Percentiles rank a stretch among this genome's conserved stretches.
Conservation (phyloP, 306 rosid species). For the Luffa aegyptiaca region DNA sequence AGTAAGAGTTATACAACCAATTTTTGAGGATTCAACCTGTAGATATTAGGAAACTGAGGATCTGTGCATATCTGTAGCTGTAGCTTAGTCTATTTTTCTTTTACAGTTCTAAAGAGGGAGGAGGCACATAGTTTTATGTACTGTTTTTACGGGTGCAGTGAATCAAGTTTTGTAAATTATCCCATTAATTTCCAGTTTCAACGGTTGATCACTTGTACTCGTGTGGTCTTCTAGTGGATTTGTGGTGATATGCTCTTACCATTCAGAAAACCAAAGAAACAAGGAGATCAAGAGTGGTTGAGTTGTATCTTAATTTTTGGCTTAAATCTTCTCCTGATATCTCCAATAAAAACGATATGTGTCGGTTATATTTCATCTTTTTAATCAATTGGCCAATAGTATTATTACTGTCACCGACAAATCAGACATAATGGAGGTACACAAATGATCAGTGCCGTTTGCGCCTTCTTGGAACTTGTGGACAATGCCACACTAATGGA, state of each 20-base stretch:
- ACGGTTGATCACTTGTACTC: neutral
- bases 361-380: no score
- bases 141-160: neutral
- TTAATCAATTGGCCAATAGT: neutral
- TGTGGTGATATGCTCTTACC: neutral
- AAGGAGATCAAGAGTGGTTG: neutral
- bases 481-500: neutral
- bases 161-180: neutral
- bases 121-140: neutral
- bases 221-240: neutral
- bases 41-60: neutral
- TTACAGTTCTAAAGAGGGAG: neutral
- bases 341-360: no score
- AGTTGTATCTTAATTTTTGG: neutral
- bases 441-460: neutral
- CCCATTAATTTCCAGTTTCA: neutral
- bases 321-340: no score
- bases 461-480: neutral
- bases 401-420: neutral
- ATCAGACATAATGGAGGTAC: no score
- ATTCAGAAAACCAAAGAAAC: neutral
- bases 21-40: constrained; percentile 3
- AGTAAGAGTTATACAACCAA: neutral
- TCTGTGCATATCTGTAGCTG: neutral
- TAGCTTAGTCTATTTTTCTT: neutral